Base-by-base conservation (phyloP, 345 rosid species). In the Durio zibethinus region DNA sequence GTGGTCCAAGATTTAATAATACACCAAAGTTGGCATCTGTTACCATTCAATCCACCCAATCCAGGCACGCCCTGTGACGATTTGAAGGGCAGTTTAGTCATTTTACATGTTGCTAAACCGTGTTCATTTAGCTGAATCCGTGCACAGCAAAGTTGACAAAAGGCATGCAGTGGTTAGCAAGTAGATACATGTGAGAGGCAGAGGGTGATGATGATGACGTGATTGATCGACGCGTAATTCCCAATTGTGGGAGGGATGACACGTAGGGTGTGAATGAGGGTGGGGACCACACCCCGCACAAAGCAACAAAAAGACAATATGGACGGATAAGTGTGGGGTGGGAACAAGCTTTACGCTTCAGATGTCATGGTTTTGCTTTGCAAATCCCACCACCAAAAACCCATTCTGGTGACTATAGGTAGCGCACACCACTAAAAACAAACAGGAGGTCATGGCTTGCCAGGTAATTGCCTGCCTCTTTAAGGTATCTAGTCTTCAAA, bases 301-400 rank as follows among this genome's bases (percentile, higher is more conserved):
- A 74, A 63, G 78, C 72, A 78, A 81, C 83, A 84, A 77, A 82
- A 85, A 76, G 80, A 82, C 53, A 75, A 73, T 76, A 72, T 59
- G 42, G 78, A 61, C 7, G 62, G 82, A 64, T 53, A 73, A 73
- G 82, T 56, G 80, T 45, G 76, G 80, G 16, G 77, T 20, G 78
- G 83, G 64, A 73, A 73, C 66, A 74, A 74, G 80, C 75, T 83
- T 74, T 75, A 38, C 83, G 87, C 79, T 82, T 83, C 70, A 38
- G 76, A 80, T 88, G 89, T 87, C 88, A 88, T 84, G 88, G 88
- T 81, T 86, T 84, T 85, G 90, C 71, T 84, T 66, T 78, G 85
- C 86, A 83, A 82, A 73, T 50, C 54, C 86, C 87, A 84, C 84
- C 85, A 40, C 38, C 31, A 23, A 42, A 43, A 67, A 36, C 2